Evolutionary conservation across 2,329 filamentous ascomycete genomes (phyloP), one percentile per base, ranked within the genome.

Genomic region (Colletotrichum trifolii): DNA sequence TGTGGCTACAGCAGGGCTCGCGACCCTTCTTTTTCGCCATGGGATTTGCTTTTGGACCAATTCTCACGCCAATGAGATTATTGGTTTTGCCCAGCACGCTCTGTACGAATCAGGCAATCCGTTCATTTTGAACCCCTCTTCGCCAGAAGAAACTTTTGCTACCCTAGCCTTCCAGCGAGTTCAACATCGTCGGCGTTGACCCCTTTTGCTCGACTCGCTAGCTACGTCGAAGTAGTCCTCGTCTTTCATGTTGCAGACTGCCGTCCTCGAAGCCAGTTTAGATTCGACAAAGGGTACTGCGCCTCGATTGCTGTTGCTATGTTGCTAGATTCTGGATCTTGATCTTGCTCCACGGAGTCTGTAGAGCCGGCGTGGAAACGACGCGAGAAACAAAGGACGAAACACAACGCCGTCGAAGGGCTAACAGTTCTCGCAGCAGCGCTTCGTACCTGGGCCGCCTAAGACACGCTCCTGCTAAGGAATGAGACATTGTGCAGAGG

Each of bases 341-440:
- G 35, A 42, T 34, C 34, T 40, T 40, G 45, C 13, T 40, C 43
- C 63, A 63, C 36, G 6, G 12, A 8, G 39, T 38, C 47, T 52
- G 58, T 35, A 36, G 52, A 49, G 52, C 52, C 40, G 63, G 63
- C 33, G 34, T 43, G 13, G 36, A 34, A 46, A n/a, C 42, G 47
- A 54, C n/a, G 25, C n/a, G 15, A 25, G 7, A 48, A 53, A 63
- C 47, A 66, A 66, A 66, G 63, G 15, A 38, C 47, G 42, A 63
- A 57, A 53, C 47, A 11, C 42, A 48, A 56, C 53, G 53, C 59
- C 47, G 53, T 63, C 47, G 8, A 43, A 8, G 33, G 33, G 52
- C 42, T 43, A 57, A 49, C 36, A 57, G 13, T 45, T 40, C 34
- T 54, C 33, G 38, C 49, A 49, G 45, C 34, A 33, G 43, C 56